Conservation (phyloP, 116 monocot species). For the Cymodocea nodosa region DNA sequence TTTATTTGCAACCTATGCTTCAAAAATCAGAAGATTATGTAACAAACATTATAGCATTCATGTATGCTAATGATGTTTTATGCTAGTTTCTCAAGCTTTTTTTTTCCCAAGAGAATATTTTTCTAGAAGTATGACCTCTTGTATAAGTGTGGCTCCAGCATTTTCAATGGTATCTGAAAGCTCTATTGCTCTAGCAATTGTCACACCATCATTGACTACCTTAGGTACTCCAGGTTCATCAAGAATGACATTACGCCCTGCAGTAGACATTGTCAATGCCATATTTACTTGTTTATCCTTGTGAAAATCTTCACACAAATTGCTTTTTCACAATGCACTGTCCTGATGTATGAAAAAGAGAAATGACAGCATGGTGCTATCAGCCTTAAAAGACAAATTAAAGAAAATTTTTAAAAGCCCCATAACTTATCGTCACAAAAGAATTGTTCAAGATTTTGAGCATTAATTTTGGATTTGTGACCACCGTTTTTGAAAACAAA, state of each 20-base stretch:
- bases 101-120: background rate
- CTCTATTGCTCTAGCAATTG: constrained; percentile 81
- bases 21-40: background rate
- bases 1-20: constrained; percentile 61
- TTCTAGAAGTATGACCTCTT: constrained; percentile 47
- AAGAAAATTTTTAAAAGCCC: no score
- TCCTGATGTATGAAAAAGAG: no score
- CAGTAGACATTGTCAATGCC: background rate
- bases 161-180: constrained; percentile 77
- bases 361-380: no score
- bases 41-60: background rate
- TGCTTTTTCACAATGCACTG: no score
- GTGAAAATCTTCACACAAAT: no score
- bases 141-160: constrained; percentile 61
- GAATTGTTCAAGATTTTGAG: no score
- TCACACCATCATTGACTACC: constrained; percentile 93
- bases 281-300: background rate
- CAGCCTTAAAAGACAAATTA: no score
- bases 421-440: no score
- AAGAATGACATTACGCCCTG: constrained; percentile 87
- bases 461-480: no score
- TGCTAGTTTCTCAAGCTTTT: background rate
- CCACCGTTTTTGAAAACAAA: no score
- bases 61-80: background rate
- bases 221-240: constrained; percentile 79